Percentiles rank a stretch among this genome's conserved stretches.
Conservation (phyloP, 768 basidiomycete species). For the Mycena metata region DNA sequence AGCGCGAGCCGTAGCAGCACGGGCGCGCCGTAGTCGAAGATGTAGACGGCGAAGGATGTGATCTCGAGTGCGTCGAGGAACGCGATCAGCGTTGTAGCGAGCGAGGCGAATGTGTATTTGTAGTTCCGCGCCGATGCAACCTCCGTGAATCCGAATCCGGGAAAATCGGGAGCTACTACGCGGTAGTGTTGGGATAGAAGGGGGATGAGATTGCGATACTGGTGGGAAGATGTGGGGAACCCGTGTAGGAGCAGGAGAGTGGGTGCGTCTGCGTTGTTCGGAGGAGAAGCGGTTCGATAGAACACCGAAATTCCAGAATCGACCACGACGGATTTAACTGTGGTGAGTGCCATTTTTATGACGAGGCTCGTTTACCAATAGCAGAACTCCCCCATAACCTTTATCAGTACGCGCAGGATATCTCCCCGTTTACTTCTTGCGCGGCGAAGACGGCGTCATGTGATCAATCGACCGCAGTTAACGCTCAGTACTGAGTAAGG, state of each 20-base stretch:
- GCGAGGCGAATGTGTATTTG: constrained; percentile 56
- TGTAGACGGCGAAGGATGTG: constrained; percentile 58
- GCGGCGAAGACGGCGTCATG: too few species aligned
- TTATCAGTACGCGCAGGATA: too few species aligned
- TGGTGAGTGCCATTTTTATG: constrained; percentile 6
- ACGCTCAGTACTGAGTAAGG: too few species aligned
- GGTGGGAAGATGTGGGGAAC: constrained; percentile 63
- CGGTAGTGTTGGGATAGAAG: constrained; percentile 56
- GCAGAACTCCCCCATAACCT: too few species aligned
- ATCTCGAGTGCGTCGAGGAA: constrained; percentile 58
- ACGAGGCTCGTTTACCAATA: too few species aligned
- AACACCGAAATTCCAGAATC: constrained; percentile 55
- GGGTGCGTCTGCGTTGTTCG: constrained; percentile 40
- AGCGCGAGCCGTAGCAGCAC: constrained; percentile 56
- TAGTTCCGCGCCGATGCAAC: constrained; percentile 54
- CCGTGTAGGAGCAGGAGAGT: constrained; percentile 63
- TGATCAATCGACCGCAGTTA: too few species aligned
- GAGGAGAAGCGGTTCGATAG: constrained; percentile 57
- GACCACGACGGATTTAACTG: constrained; percentile 43
- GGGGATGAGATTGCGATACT: constrained; percentile 63
- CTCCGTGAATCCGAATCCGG: constrained; percentile 64
- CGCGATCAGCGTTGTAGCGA: constrained; percentile 54
- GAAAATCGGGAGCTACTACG: constrained; percentile 64
- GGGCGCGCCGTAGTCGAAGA: constrained; percentile 65
- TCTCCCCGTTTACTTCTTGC: too few species aligned